Base-by-base conservation (phyloP, 2,329 filamentous ascomycete genomes). In the Pseudogymnoascus sp. region DNA sequence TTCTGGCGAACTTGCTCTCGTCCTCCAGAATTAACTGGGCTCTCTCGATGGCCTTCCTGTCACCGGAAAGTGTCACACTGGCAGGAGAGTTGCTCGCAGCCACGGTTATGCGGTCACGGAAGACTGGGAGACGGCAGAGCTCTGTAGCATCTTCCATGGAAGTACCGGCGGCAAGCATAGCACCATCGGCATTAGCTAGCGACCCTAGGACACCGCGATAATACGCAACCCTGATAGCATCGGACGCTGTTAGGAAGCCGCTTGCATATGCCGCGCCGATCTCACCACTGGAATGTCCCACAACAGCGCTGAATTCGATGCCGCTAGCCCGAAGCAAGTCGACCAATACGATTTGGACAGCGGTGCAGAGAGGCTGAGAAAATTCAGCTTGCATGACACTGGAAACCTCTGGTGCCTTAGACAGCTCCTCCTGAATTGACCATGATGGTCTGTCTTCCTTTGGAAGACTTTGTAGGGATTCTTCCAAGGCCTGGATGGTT, bases 111-210 rank as follows among this genome's bases (percentile, higher is more conserved):
- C 64, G 38, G 23, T 62, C 65, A 3, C 21, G 5, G 16, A 33
- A 25, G 11, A 7, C 11, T 7, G 33, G 23, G 16, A 45, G 64
- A 3, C 65, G 61, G 59, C 52, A 16, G 1, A 59, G 12, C 8
- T 5, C 71, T 65, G 67, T 67, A 23, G 41, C 41, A 18, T 45
- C 41, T 58, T 31, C 66, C 68, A 18, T 70, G 67, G 18, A 61
- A 18, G 16, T 38, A 41, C 68, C 83, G 1, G 83, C 80, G 0
- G 83, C 83, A 68, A 84, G 75, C 83, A 86, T 86, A 9, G 77
- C 72, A 0, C 83, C 83, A 7, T 71, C 71, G 28, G 60, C 31
- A 2, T 35, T 59, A 64, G 68, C 45, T 62, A 63, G 21, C 6
- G 16, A 12, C 1, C 11, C 41, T 1, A 14, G 21, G 9, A 45